Base-by-base conservation (phyloP, 179 eudicot genomes). In the Silene coronaria region DNA sequence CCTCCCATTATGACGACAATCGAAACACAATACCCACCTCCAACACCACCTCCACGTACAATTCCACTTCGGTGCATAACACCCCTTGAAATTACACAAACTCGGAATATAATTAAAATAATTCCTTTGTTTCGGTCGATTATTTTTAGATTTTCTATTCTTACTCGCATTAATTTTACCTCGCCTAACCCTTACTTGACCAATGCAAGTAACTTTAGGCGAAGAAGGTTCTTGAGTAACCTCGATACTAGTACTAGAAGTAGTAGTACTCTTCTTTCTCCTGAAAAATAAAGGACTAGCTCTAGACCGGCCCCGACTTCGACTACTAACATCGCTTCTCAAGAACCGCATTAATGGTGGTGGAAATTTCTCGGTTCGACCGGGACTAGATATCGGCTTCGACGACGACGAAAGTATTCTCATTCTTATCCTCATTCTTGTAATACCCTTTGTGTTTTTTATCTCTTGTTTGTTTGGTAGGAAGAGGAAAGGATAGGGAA, bases 181-280 rank as follows among this genome's bases (percentile, higher is more conserved):
- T 0, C 92, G 80, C 19, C 91, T 80, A 55, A 88, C 85, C 12
- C 91, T 84, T 70, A 92, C 97, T 63, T 94, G 97, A 69, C 98
- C 98, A 7, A 90, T 91, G 80, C 98, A 94, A 9, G 97, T 91
- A 77, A 94, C 97, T 63, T 90, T 94, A 0, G 97, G 98, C 1
- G 98, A 94, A 2, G 98, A 87, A 0, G 98, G 97, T 61, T 94
- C 97, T 79, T 87, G 92, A 5, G 86, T 64, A 1, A 48, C 34
- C 2, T 73, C 79, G 30, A 67, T 74, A 19, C 61, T 8, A 2
- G 75, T 22, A 0, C 68, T 23, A 2, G 79, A 26, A 12, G 73
- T 2, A 27, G 16, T 19, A 9, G 10, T 58, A 19, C 63, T 16
- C 13, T 77, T 83, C 66, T 78, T 89, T 27, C 76, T 86, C 61